Evolutionary conservation across 148 eudicot species (phyloP).

Genomic region (Talinum fruticosum): DNA sequence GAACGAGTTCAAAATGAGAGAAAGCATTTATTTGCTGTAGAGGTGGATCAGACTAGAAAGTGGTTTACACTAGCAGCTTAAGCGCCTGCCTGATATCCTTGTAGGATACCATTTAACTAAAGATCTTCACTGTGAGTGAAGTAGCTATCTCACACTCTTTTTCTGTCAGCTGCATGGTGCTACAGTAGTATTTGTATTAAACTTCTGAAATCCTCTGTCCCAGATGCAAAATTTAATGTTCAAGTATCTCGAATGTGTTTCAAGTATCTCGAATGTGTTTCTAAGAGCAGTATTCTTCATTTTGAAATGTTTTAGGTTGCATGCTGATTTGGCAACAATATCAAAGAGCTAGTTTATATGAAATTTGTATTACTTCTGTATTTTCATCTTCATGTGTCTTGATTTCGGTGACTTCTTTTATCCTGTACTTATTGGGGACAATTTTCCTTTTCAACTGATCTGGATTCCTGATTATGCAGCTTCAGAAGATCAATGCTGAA

Average conservation of each 20-base stretch:
- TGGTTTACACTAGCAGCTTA: not conserved
- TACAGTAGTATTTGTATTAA: not conserved
- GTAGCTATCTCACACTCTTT: not conserved
- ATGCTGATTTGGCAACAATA: not conserved
- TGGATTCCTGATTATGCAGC: conserved; percentile 33
- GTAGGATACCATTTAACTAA: not conserved
- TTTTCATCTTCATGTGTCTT: not conserved
- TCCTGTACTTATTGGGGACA: not conserved
- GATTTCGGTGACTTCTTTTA: not conserved
- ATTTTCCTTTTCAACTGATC: not conserved
- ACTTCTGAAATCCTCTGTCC: not conserved
- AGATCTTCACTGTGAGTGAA: not conserved
- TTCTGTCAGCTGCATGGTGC: not conserved
- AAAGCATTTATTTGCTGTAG: too few species aligned
- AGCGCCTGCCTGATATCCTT: not conserved
- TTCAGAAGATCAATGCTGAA: conserved; percentile 52
- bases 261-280: not conserved
- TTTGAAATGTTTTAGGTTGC: not conserved
- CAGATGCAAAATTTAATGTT: not conserved
- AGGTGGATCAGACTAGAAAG: not conserved
- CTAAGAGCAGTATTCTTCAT: not conserved
- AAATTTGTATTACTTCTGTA: not conserved
- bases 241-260: not conserved
- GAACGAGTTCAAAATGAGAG: too few species aligned
- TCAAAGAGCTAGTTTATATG: not conserved